Evolutionary conservation across 1,284 basidiomycete genomes (phyloP).

Genomic region (Boletellus sp.): DNA sequence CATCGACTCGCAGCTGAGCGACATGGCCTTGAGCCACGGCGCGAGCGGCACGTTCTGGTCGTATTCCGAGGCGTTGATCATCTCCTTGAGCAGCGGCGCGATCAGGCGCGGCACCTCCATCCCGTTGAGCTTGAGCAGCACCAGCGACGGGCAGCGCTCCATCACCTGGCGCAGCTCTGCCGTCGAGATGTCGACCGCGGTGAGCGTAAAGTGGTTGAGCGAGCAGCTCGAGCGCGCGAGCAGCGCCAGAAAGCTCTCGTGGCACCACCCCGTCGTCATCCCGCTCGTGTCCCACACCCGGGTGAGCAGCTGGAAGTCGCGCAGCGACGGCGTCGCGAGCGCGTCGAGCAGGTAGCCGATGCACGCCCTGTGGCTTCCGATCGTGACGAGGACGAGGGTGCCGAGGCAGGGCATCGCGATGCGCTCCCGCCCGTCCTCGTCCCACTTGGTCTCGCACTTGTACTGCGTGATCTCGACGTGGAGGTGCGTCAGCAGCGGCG

Average conservation of each 20-base stretch:
- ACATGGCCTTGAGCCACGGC: conserved; percentile 28
- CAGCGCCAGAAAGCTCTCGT: conserved; percentile 25
- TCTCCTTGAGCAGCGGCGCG: conserved; percentile 23
- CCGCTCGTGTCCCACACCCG: conserved; percentile 29
- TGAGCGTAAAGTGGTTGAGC: conserved; percentile 31
- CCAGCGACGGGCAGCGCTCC: conserved; percentile 29
- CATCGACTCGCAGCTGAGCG: conserved; percentile 29
- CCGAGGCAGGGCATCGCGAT: conserved; percentile 30
- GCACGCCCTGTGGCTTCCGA: conserved; percentile 27
- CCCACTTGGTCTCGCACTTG: conserved; percentile 28
- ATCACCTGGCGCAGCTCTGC: conserved; percentile 22
- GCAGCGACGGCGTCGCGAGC: conserved; percentile 17
- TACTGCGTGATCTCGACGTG: conserved; percentile 33
- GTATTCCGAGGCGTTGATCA: conserved; percentile 16
- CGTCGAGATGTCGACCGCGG: conserved; percentile 23
- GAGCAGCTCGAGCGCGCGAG: conserved; percentile 26
- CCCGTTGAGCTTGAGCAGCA: conserved; percentile 29
- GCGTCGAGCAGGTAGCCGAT: conserved; percentile 26
- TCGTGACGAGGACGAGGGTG: conserved; percentile 31
- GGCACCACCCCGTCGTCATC: conserved; percentile 28
- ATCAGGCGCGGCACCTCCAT: conserved; percentile 20
- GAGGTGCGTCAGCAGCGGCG: conserved; percentile 28
- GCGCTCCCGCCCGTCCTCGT: conserved; percentile 10
- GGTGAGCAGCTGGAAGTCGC: conserved; percentile 32
- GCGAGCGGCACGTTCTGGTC: conserved; percentile 22